Conservation (phyloP, 148 eudicot species). For the Camellia japonica region DNA sequence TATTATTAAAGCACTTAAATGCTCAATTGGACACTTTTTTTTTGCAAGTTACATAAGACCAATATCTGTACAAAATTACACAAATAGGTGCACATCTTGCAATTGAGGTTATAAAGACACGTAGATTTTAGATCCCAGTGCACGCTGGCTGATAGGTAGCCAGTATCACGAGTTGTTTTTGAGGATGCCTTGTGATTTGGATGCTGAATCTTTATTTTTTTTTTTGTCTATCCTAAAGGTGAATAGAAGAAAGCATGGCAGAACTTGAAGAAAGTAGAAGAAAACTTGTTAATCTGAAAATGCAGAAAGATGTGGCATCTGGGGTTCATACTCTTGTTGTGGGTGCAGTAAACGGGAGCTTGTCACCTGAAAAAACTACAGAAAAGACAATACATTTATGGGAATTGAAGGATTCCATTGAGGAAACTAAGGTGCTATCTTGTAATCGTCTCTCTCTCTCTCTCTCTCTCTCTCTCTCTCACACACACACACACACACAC, state of each 20-base stretch:
- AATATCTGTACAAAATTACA: too few species aligned
- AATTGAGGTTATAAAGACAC: background rate
- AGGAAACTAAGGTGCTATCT: slow-evolving; percentile 73
- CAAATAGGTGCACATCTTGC: background rate
- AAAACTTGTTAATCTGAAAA: slow-evolving; percentile 74
- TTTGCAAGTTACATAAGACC: too few species aligned
- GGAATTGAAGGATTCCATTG: slow-evolving; percentile 74
- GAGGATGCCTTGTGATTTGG: background rate
- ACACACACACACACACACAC: too few species aligned
- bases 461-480: too few species aligned
- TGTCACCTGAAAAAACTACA: slow-evolving; percentile 64
- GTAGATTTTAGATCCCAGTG: background rate
- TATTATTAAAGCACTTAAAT: background rate
- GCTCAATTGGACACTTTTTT: background rate
- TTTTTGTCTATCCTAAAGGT: slow-evolving; percentile 38
- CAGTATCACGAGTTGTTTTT: background rate
- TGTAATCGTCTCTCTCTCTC: background rate
- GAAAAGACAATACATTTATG: slow-evolving; percentile 59
- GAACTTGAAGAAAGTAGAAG: slow-evolving; percentile 97
- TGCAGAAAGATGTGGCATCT: slow-evolving; percentile 73
- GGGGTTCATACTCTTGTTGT: slow-evolving; percentile 49
- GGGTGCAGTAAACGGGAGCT: slow-evolving; percentile 62
- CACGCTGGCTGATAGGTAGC: background rate
- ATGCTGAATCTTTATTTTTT: slow-evolving; percentile 1
- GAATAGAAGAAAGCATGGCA: slow-evolving; percentile 79